These are phyloP conservation scores for Escovopsis weberi DNA, from an alignment of 2,329 filamentous ascomycete species.

Conservation along the genomic window DNA sequence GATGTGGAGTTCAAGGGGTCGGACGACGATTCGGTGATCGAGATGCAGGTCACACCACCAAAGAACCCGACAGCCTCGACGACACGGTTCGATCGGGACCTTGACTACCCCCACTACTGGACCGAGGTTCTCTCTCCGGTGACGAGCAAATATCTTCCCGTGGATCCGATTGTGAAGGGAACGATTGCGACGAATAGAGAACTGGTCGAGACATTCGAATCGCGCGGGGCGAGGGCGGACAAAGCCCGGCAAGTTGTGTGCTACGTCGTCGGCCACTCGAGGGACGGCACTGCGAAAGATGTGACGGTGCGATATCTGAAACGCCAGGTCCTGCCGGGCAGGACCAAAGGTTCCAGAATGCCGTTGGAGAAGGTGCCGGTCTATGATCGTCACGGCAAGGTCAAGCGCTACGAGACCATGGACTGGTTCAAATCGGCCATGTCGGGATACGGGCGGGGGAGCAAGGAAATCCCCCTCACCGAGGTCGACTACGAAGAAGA, in stretches of 20 bases:
- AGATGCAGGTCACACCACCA: slow-evolving; percentile 31
- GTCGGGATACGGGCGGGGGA: slow-evolving; percentile 49
- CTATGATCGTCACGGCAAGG: slow-evolving; percentile 61
- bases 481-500: slow-evolving; percentile 71
- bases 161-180: slow-evolving; percentile 60
- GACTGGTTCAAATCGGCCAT: slow-evolving; percentile 85
- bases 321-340: slow-evolving; percentile 66
- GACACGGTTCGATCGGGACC: slow-evolving; percentile 55
- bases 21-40: slow-evolving; percentile 45
- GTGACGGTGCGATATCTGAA: slow-evolving; percentile 86
- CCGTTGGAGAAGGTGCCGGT: slow-evolving; percentile 67
- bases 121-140: slow-evolving; percentile 74
- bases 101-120: slow-evolving; percentile 86
- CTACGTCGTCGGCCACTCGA: slow-evolving; percentile 71
- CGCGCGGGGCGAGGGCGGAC: slow-evolving; percentile 69
- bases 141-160: slow-evolving; percentile 62
- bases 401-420: slow-evolving; percentile 60
- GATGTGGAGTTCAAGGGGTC: slow-evolving; percentile 28
- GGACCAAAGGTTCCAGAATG: slow-evolving; percentile 75
- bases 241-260: slow-evolving; percentile 79
- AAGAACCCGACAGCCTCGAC: slow-evolving; percentile 19
- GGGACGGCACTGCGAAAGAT: slow-evolving; percentile 84
- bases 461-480: slow-evolving; percentile 39
- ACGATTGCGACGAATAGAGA: slow-evolving; percentile 59
- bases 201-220: slow-evolving; percentile 61